Evolutionary conservation across 1,139 yeast species (phyloP).

Genomic region (Saccharomyces hybrid): DNA sequence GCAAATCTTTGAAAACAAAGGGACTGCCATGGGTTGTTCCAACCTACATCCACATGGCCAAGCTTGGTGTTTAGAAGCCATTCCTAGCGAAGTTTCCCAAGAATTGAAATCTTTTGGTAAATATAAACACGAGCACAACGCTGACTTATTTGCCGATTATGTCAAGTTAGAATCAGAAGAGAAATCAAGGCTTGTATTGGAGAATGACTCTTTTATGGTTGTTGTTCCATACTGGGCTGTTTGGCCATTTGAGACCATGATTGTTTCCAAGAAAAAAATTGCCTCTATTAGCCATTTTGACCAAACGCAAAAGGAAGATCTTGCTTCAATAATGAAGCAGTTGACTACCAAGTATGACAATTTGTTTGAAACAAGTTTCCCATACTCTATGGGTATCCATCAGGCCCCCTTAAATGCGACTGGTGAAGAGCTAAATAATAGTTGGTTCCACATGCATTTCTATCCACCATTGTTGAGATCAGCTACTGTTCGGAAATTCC

Average conservation of each 20-base stretch:
- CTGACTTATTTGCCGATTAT: constrained; percentile 57
- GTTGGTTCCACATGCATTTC: constrained; percentile 73
- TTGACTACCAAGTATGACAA: constrained; percentile 66
- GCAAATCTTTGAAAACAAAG: constrained; percentile 73
- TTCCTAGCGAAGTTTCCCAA: constrained; percentile 62
- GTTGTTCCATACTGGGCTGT: constrained; percentile 79
- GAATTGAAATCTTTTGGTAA: constrained; percentile 48
- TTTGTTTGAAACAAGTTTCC: constrained; percentile 61
- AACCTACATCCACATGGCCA: constrained; percentile 79
- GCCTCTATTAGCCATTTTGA: constrained; percentile 46
- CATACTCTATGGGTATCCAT: constrained; percentile 76
- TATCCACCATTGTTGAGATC: constrained; percentile 71
- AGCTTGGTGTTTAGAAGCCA: constrained; percentile 64
- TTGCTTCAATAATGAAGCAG: constrained; percentile 47
- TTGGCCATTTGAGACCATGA: constrained; percentile 73
- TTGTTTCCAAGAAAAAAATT: constrained; percentile 50
- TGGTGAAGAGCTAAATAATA: constrained; percentile 36
- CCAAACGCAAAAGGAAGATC: constrained; percentile 44
- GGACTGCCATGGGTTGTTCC: constrained; percentile 76
- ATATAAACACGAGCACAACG: constrained; percentile 40
- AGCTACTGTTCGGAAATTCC: constrained; percentile 67
- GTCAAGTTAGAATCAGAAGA: constrained; percentile 50
- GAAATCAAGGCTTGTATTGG: constrained; percentile 46
- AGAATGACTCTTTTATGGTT: constrained; percentile 58
- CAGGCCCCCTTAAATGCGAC: constrained; percentile 53